phyloP scores from a whole-genome alignment of 1,284 basidiomycete genomes.

The Sporisorium graminicola region DNA sequence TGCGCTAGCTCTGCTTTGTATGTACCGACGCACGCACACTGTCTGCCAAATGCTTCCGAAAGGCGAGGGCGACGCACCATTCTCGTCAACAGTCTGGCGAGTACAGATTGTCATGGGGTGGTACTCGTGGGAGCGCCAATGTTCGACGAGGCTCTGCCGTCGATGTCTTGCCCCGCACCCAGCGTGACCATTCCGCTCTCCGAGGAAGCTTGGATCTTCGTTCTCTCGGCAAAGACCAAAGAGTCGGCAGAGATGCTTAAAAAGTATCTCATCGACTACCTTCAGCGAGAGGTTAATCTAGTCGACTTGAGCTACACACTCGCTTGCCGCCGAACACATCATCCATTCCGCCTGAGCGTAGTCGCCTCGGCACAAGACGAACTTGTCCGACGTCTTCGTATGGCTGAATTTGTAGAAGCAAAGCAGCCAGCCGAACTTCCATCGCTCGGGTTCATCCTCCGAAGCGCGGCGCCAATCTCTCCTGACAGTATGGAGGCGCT shows the following conservation, averaged over 20 bases:
- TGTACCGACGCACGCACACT: conserved; percentile 23
- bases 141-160: not conserved
- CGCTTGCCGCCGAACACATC: conserved; percentile 37
- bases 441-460: conserved; percentile 6
- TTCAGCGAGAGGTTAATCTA: conserved; percentile 32
- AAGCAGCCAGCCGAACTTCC: conserved; percentile 14
- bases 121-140: conserved; percentile 22
- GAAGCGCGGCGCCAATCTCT: not conserved
- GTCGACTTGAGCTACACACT: conserved; percentile 48
- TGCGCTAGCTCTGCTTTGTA: conserved; percentile 20
- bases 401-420: conserved; percentile 22
- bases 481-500: not conserved
- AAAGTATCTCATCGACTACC: conserved; percentile 37
- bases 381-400: conserved; percentile 24
- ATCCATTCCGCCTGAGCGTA: conserved; percentile 39
- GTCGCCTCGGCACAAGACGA: conserved; percentile 42
- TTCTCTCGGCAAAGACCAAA: conserved; percentile 41
- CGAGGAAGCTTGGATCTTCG: conserved; percentile 22
- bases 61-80: conserved; percentile 11
- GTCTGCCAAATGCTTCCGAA: conserved; percentile 7
- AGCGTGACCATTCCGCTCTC: too few relatives aligned
- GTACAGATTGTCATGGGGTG: conserved; percentile 35
- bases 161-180: too few relatives aligned
- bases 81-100: conserved; percentile 46
- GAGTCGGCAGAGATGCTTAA: conserved; percentile 36